Conservation (phyloP, 345 rosid genomes). For the Punica granatum region DNA sequence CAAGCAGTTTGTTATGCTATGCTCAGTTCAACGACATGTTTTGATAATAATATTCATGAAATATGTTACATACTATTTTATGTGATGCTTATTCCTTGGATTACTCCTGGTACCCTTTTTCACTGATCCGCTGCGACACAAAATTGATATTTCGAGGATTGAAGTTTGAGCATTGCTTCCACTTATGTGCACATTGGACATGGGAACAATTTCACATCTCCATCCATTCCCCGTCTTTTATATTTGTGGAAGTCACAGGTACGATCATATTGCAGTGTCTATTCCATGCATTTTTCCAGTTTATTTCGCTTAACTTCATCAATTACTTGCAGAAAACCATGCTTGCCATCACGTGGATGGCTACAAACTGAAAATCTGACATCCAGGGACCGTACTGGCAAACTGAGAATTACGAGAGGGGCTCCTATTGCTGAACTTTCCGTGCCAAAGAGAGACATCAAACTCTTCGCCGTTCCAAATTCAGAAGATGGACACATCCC, state of each 20-base stretch:
- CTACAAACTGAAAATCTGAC: neutral
- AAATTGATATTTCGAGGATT: neutral
- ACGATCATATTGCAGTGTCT: neutral
- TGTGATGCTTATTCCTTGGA: neutral
- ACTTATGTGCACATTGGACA: neutral
- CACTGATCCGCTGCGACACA: neutral
- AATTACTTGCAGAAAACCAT: neutral
- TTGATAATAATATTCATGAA: no score
- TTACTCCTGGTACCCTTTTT: neutral
- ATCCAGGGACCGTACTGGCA: neutral
- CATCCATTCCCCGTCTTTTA: neutral
- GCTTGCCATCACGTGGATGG: neutral
- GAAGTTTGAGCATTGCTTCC: neutral
- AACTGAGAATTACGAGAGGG: neutral
- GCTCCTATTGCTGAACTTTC: neutral
- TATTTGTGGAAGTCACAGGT: neutral
- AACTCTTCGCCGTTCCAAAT: neutral
- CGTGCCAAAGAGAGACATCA: neutral
- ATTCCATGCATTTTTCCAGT: neutral
- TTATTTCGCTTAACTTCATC: neutral
- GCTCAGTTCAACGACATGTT: neutral
- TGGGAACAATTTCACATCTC: slow-evolving; percentile 1
- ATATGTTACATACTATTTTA: neutral
- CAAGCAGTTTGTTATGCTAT: neutral
- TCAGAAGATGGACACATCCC: slow-evolving; percentile 6